These are phyloP conservation scores for Scalesia atractyloides DNA, from an alignment of 129 eudicot genomes.

Conservation along the genomic window DNA sequence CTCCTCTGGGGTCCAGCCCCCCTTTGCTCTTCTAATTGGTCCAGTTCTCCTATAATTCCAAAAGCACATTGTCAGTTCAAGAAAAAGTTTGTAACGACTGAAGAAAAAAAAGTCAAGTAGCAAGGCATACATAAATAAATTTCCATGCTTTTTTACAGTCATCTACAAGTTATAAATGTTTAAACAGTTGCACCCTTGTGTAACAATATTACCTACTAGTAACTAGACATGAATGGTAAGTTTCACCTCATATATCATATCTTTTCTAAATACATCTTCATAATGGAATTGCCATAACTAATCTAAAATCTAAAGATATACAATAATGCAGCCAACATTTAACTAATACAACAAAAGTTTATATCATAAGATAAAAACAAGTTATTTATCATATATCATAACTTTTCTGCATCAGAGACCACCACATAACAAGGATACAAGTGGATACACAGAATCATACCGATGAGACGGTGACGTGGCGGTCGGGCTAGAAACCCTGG, in stretches of 20 bases:
- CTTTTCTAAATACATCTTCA: background rate
- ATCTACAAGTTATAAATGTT: conserved; percentile 18
- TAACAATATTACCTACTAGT: conserved; percentile 15
- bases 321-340: conserved; percentile 14
- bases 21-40: conserved; percentile 96
- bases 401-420: background rate
- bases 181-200: background rate
- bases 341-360: conserved; percentile 6
- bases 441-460: conserved; percentile 34
- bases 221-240: conserved; percentile 26
- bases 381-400: background rate
- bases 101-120: background rate
- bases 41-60: conserved; percentile 74
- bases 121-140: conserved; percentile 8
- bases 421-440: background rate
- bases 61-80: conserved; percentile 24
- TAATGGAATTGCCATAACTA: background rate
- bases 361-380: background rate
- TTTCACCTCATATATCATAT: conserved; percentile 13
- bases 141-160: conserved; percentile 10
- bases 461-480: conserved; percentile 66
- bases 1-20: conserved; percentile 99
- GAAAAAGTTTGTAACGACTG: background rate
- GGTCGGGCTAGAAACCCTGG: conserved; percentile 63
- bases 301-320: background rate